Evolutionary conservation across 1,139 yeast species (phyloP).

Genomic region (Hanseniaspora sp.): DNA sequence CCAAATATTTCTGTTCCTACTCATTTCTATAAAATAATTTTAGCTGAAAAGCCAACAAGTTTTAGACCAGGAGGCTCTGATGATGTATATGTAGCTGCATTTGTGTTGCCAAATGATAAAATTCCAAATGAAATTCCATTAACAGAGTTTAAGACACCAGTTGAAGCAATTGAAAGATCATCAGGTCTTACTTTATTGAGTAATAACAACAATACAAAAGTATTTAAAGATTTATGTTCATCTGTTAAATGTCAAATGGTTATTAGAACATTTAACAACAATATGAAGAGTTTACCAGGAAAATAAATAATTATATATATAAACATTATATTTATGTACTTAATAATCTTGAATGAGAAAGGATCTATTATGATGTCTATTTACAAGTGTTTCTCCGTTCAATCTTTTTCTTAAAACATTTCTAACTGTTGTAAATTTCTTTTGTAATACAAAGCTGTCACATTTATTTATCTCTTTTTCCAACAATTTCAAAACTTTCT

Average conservation of each 20-base stretch:
- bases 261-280: slow-evolving; percentile 65
- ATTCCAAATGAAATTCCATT: slow-evolving; percentile 64
- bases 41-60: slow-evolving; percentile 52
- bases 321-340: neutral
- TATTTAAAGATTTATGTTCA: slow-evolving; percentile 51
- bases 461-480: neutral
- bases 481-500: neutral
- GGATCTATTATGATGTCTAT: neutral
- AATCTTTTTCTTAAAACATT: neutral
- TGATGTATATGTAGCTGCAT: slow-evolving; percentile 71
- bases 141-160: slow-evolving; percentile 70
- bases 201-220: slow-evolving; percentile 44
- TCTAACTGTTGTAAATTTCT: neutral
- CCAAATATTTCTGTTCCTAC: slow-evolving; percentile 96
- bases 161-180: slow-evolving; percentile 77
- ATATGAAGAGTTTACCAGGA: slow-evolving; percentile 36
- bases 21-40: slow-evolving; percentile 81
- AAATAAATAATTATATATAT: slow-evolving; percentile 17
- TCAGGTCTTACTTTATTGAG: slow-evolving; percentile 75
- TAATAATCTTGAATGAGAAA: neutral
- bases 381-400: slow-evolving; percentile 1
- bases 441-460: neutral
- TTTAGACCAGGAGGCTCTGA: slow-evolving; percentile 29
- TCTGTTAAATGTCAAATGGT: slow-evolving; percentile 71
- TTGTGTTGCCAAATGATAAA: slow-evolving; percentile 75